Evolutionary conservation across 2,329 filamentous ascomycete genomes (phyloP).

Genomic region (Epichloe uncinata): DNA sequence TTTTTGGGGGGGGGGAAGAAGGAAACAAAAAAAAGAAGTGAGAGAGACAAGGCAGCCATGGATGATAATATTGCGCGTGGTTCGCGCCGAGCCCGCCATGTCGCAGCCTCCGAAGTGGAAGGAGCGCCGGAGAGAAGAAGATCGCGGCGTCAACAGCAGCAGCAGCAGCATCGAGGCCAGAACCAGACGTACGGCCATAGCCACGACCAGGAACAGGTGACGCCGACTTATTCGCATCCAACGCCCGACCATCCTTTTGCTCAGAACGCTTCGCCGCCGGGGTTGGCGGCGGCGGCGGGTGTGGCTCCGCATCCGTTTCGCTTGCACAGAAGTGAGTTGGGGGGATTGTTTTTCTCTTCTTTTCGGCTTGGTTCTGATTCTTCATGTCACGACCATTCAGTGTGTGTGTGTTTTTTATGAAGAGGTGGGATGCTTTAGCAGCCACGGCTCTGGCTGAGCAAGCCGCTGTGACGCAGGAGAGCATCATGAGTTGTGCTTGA

Average conservation of each 20-base stretch:
- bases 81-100: slow-evolving; percentile 18
- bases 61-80: slow-evolving; percentile 18
- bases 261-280: slow-evolving; percentile 8
- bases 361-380: background rate
- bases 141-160: slow-evolving; percentile 1
- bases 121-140: background rate
- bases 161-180: slow-evolving; percentile 4
- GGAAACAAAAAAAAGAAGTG: background rate
- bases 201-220: slow-evolving; percentile 6
- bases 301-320: slow-evolving; percentile 24
- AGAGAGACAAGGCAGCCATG: slow-evolving; percentile 11
- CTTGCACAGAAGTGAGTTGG: slow-evolving; percentile 22
- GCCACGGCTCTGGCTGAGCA: too few species aligned
- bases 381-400: background rate
- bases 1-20: background rate
- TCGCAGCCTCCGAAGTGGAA: slow-evolving; percentile 5
- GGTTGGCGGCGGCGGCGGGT: slow-evolving; percentile 8
- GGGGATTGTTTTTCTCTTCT: background rate
- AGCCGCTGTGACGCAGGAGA: too few species aligned
- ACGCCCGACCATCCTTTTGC: slow-evolving; percentile 7
- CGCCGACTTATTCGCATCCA: slow-evolving; percentile 9
- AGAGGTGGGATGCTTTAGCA: too few species aligned
- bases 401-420: background rate
- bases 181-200: slow-evolving; percentile 3
- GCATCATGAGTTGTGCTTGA: too few species aligned